Evolutionary conservation across 2,329 filamentous ascomycete species (phyloP).

Genomic region (Claviceps digitariae): DNA sequence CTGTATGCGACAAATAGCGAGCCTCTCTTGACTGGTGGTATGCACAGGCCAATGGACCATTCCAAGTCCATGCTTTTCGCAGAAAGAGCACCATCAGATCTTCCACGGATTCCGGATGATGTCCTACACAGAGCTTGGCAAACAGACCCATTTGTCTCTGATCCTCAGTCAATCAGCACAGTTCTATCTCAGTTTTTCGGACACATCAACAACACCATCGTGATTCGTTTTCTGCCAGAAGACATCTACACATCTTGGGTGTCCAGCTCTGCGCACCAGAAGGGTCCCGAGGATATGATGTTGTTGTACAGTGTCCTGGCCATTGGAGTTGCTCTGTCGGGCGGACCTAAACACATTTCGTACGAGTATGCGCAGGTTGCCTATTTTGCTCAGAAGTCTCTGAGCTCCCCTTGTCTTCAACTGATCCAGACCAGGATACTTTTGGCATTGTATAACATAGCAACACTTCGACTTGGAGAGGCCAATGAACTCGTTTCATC

Average conservation of each 20-base stretch:
- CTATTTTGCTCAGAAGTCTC: slow-evolving; percentile 34
- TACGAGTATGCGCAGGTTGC: slow-evolving; percentile 37
- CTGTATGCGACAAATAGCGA: slow-evolving; percentile 26
- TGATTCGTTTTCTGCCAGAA: slow-evolving; percentile 29
- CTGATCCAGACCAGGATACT: slow-evolving; percentile 55
- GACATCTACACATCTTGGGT: slow-evolving; percentile 26
- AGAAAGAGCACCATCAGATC: slow-evolving; percentile 23
- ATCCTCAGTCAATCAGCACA: slow-evolving; percentile 25
- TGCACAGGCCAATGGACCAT: slow-evolving; percentile 22
- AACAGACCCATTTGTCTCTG: slow-evolving; percentile 33
- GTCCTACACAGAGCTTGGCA: slow-evolving; percentile 35
- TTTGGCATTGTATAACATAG: slow-evolving; percentile 52
- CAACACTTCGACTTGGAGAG: slow-evolving; percentile 42
- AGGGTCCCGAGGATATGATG: slow-evolving; percentile 30
- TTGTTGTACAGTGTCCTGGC: slow-evolving; percentile 31
- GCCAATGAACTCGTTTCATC: slow-evolving; percentile 51
- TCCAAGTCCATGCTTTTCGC: slow-evolving; percentile 23
- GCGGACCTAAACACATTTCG: slow-evolving; percentile 22
- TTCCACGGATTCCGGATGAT: slow-evolving; percentile 36
- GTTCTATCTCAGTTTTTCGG: slow-evolving; percentile 29
- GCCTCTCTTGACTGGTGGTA: slow-evolving; percentile 15
- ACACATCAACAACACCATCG: slow-evolving; percentile 27
- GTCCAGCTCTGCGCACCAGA: slow-evolving; percentile 19
- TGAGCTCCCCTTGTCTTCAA: slow-evolving; percentile 31
- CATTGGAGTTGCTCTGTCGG: slow-evolving; percentile 25